Evolutionary conservation across 768 basidiomycete species (phyloP).

Genomic region (Clitopilus passeckerianus): DNA sequence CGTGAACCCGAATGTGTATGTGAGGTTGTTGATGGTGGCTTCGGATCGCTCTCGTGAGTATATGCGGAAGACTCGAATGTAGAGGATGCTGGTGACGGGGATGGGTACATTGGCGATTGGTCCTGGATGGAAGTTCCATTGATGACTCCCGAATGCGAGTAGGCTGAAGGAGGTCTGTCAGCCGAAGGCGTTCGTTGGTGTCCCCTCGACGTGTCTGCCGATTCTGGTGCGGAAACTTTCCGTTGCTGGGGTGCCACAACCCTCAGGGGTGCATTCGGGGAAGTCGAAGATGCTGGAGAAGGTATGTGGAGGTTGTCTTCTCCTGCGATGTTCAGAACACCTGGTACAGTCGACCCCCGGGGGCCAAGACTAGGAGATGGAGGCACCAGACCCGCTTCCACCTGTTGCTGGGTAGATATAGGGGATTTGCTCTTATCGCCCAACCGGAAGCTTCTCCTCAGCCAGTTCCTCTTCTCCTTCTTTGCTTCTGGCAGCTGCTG

Average conservation of each 20-base stretch:
- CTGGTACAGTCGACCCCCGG: background rate
- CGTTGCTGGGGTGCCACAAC: background rate
- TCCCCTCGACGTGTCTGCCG: background rate
- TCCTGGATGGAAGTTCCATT: background rate
- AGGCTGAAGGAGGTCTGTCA: background rate
- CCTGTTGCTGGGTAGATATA: background rate
- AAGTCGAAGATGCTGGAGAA: background rate
- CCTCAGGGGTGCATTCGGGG: background rate
- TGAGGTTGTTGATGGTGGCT: background rate
- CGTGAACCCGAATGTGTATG: background rate
- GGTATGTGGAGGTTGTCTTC: background rate
- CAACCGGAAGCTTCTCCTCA: background rate
- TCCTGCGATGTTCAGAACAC: background rate
- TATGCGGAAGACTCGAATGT: background rate
- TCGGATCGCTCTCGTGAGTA: background rate
- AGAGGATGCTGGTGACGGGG: background rate
- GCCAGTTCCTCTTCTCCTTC: background rate
- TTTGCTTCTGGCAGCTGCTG: background rate
- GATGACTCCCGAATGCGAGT: background rate
- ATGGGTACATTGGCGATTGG: background rate
- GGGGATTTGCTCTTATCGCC: background rate
- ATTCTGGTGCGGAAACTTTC: background rate
- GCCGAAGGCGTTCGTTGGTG: background rate
- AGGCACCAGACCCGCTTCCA: background rate
- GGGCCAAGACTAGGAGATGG: background rate